Evolutionary conservation across 352 stramenopile species (phyloP), one percentile per base, ranked within the genome.

Genomic region (Phytopythium vexans): DNA sequence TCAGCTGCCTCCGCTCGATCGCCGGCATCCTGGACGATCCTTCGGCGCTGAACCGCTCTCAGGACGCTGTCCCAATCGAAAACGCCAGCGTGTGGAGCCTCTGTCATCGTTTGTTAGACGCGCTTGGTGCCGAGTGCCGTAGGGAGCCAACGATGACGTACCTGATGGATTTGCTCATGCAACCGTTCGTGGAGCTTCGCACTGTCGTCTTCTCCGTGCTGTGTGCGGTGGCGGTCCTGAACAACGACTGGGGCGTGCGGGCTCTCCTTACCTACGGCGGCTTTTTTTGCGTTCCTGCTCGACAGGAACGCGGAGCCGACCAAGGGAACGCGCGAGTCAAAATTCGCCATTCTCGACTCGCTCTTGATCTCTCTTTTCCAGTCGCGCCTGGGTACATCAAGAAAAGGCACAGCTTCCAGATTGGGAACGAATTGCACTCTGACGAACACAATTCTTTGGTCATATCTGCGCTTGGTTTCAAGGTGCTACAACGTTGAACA

Each of bases 311-410:
- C 84, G 8, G 84, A 94, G 52, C 80, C 82, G 33, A 91, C 74
- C 32, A 94, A 92, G 50, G 67, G 84, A 46, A 87, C 80, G n/a
- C 76, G 82, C 57, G 84, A 94, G 64, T 94, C 82, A 82, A 94
- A 94, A 56, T 94, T 94, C 58, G 78, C 84, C 6, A 68, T 94
- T 48, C 67, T 89, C 12, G 84, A 92, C 41, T 74, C 79, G 32
- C 45, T 92, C 9, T 33, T 92, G 11, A 72, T 66, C 10, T 92
- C 82, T 14, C 76, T 66, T 9, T 90, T 84, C 46, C 58, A 72
- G 51, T 43, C 62, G 31, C 56, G 74, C 16, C 54, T 93, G 31
- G 74, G 77, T 85, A 56, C 57, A 72, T 66, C 15, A 9, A 12
- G 16, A 38, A 8, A 39, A 40, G 14, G 21, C 8, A 10, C 32